Base-by-base conservation (phyloP, 768 basidiomycete species). In the Amylocystis lapponica region DNA sequence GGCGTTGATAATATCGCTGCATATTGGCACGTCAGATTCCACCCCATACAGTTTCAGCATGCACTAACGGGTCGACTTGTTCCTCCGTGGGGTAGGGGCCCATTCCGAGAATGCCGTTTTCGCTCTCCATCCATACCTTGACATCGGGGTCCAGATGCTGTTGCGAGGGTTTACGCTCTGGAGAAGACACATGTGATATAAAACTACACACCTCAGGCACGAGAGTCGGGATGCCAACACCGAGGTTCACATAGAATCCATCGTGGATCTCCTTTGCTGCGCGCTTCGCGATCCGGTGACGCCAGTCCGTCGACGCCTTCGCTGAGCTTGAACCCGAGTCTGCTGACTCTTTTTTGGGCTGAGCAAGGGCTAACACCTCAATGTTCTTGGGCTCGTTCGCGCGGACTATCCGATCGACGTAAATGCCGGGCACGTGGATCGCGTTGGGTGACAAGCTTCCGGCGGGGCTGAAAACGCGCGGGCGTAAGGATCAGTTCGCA, bases 211-310 rank as follows among this genome's bases (percentile, higher is more conserved):
- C 53, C 50, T 60, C 84, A 0, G 88, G 86, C 16, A 89, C 82
- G n/a, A 92, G 75, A 2, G 87, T 92, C 20, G 87, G 88, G 75
- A 91, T 86, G 26, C 88, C 88, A 50, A 92, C 88, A 32, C 88
- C 88, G 45, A 92, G 69, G 52, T 92, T 92, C 49, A 90, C 86
- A 50, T 88, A 86, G 69, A 73, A 88, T 3, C 88, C 89, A 57
- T 91, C 81, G 58, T 81, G 78, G 54, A 92, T 78, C 64, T 92
- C 90, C 66, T 82, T 86, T 0, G 90, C 90, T 0, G 90, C 89
- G 20, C 90, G 81, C 53, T 73, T 79, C 20, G 86, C 91, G 51
- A 91, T 92, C 46, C 80, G 78, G 48, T 72, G 66, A 26, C 74
- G 57, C 48, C 69, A 61, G 26, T 62, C 56, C 36, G 62, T 54